A percentile compares a stretch with the other conserved stretches of the same genome.
Conservation (phyloP, 768 basidiomycete species). For the Kwoniella bestiolae region DNA sequence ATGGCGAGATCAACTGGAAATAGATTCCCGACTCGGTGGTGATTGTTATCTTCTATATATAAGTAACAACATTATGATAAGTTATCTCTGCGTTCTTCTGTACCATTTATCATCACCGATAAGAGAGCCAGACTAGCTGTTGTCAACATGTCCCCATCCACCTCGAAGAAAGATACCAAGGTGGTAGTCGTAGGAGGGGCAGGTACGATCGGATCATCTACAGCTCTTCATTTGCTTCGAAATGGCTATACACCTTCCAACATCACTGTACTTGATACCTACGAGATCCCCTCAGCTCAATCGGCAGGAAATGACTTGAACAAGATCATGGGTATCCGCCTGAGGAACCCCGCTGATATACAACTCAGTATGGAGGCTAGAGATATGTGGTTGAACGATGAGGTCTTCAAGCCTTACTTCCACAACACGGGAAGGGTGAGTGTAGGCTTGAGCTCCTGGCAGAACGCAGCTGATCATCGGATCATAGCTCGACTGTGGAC, state of each 20-base stretch:
- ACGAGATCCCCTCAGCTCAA: conserved; percentile 32
- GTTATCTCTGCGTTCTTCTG: too few species aligned
- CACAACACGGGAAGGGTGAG: conserved; percentile 46
- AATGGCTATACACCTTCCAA: conserved; percentile 37
- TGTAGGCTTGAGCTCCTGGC: not conserved
- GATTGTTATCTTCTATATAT: not conserved
- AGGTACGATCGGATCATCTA: conserved; percentile 47
- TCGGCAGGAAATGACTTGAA: conserved; percentile 46
- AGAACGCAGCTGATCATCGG: conserved; percentile 5
- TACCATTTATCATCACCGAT: too few species aligned
- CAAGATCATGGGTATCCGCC: conserved; percentile 35
- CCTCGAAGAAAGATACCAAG: conserved; percentile 7
- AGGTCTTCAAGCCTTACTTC: conserved; percentile 39
- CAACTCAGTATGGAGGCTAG: conserved; percentile 32
- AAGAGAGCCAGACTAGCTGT: too few species aligned
- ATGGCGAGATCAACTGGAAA: not conserved
- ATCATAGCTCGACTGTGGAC: conserved; percentile 24
- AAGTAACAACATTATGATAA: not conserved
- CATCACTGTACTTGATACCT: conserved; percentile 43
- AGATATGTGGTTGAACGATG: conserved; percentile 46
- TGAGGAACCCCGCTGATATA: conserved; percentile 15
- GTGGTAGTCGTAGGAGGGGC: conserved; percentile 37
- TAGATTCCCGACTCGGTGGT: not conserved
- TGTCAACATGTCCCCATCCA: not conserved
- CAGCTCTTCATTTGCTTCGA: conserved; percentile 45